Evolutionary conservation across 225 moss, liverwort and hornwort genomes (phyloP).

Genomic region (Antitrichia curtipendula): DNA sequence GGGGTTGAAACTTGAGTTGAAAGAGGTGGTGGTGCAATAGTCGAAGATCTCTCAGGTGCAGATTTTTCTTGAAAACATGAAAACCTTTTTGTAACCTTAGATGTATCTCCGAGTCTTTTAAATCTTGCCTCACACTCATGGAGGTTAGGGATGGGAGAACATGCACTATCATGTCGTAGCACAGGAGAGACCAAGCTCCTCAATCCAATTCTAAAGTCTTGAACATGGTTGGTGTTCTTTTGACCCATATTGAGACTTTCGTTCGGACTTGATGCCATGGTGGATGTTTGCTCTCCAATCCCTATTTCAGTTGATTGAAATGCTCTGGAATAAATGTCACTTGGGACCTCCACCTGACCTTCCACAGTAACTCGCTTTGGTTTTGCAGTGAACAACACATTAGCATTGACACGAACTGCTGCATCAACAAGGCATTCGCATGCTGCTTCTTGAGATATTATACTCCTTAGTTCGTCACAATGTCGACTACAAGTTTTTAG

Average conservation of each 20-base stretch:
- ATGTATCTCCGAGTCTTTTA: neutral
- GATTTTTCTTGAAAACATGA: neutral
- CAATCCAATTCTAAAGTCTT: neutral
- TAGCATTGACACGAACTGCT: conserved; percentile 28
- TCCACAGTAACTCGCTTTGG: conserved; percentile 10
- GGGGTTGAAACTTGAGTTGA: conserved; percentile 1
- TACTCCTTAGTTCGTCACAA: conserved; percentile 32
- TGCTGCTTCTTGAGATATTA: conserved; percentile 12
- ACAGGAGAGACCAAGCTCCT: neutral
- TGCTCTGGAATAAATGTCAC: neutral
- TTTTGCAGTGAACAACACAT: conserved; percentile 41
- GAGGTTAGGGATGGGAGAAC: conserved; percentile 11
- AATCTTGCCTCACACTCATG: neutral
- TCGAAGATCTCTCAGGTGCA: neutral
- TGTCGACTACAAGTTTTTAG: conserved; percentile 10
- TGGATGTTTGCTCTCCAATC: neutral
- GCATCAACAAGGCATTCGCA: conserved; percentile 22
- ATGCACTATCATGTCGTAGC: conserved; percentile 2
- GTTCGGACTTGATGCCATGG: neutral
- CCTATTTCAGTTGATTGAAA: neutral
- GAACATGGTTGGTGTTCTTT: neutral
- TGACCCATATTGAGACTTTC: neutral
- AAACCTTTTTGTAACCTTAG: neutral
- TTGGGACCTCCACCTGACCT: neutral
- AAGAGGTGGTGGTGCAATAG: neutral